Percentiles rank a stretch among this genome's conserved stretches.
These are phyloP conservation scores for Tylopilus rubrobrunneus DNA, from an alignment of 768 basidiomycete genomes.

Conservation along the genomic window DNA sequence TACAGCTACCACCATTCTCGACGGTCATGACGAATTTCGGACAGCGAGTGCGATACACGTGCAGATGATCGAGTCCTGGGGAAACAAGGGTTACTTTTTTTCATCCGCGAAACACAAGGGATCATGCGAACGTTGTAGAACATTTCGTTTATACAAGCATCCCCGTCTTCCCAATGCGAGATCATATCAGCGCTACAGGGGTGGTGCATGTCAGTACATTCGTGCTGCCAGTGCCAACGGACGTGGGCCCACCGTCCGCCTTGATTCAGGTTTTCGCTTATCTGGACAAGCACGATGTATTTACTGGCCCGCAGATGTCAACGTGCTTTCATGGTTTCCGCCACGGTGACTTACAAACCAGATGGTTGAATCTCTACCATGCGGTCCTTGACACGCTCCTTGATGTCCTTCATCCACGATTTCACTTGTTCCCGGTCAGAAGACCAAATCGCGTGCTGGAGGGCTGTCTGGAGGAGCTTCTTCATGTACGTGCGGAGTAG, in stretches of 20 bases:
- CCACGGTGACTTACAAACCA: slow-evolving; percentile 63
- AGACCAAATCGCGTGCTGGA: slow-evolving; percentile 61
- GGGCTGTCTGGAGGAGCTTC: slow-evolving; percentile 68
- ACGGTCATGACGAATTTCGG: slow-evolving; percentile 38
- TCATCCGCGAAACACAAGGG: slow-evolving; percentile 7
- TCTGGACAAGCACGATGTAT: slow-evolving; percentile 82
- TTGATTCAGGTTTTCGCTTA: slow-evolving; percentile 81
- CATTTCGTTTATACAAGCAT: slow-evolving; percentile 73
- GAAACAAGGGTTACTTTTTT: slow-evolving; percentile 7
- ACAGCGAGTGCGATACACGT: slow-evolving; percentile 62
- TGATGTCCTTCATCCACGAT: slow-evolving; percentile 79
- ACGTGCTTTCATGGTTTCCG: slow-evolving; percentile 2
- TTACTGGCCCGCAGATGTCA: slow-evolving; percentile 48
- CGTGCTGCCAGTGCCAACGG: neutral
- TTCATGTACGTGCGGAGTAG: slow-evolving; percentile 76
- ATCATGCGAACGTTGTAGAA: slow-evolving; percentile 63
- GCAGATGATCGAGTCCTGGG: slow-evolving; percentile 68
- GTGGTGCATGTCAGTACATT: slow-evolving; percentile 2
- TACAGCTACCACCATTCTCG: slow-evolving; percentile 22
- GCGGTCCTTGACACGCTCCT: slow-evolving; percentile 79
- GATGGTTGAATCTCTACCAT: slow-evolving; percentile 80
- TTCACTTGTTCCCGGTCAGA: slow-evolving; percentile 69
- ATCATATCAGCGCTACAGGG: slow-evolving; percentile 66
- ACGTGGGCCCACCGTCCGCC: slow-evolving; percentile 64
- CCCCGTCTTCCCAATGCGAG: slow-evolving; percentile 87